Conservation (phyloP, 495 filamentous ascomycete genomes). For the Xylaria cubensis region DNA sequence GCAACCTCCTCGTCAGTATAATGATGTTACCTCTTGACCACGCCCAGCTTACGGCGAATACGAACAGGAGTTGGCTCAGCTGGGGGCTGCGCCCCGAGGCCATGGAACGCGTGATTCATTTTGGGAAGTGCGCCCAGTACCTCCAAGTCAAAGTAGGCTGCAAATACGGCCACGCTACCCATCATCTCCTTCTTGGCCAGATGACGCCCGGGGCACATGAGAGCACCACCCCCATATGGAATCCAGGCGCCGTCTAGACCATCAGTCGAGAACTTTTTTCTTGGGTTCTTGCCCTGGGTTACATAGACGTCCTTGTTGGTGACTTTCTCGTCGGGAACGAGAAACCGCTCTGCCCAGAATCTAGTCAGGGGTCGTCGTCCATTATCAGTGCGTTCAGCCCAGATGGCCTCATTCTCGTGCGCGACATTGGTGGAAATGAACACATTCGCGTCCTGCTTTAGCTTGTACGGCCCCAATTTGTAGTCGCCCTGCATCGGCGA, state of each 20-base stretch:
- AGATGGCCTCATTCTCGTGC: no score
- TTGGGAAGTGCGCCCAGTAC: conserved; percentile 19
- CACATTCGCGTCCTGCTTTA: no score
- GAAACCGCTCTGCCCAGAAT: not conserved
- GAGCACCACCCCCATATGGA: conserved; percentile 51
- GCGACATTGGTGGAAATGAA: no score
- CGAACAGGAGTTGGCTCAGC: not conserved
- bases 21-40: not conserved
- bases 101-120: not conserved
- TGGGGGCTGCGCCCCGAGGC: conserved; percentile 2
- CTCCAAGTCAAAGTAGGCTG: conserved; percentile 37
- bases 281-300: not conserved
- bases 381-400: no score
- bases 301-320: not conserved
- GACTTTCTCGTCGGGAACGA: not conserved
- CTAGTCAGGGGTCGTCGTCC: not conserved
- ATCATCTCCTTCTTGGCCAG: conserved; percentile 51
- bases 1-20: no score
- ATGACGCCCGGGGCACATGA: conserved; percentile 53
- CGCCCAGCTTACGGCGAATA: not conserved
- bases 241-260: conserved; percentile 36
- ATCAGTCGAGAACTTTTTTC: conserved; percentile 25
- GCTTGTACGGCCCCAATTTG: no score
- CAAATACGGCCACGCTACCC: conserved; percentile 41
- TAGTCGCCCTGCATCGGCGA: no score